Evolutionary conservation across 225 moss, liverwort and hornwort genomes (phyloP), one percentile per base, ranked within the genome.

Genomic region (Sphagnum contortum): DNA sequence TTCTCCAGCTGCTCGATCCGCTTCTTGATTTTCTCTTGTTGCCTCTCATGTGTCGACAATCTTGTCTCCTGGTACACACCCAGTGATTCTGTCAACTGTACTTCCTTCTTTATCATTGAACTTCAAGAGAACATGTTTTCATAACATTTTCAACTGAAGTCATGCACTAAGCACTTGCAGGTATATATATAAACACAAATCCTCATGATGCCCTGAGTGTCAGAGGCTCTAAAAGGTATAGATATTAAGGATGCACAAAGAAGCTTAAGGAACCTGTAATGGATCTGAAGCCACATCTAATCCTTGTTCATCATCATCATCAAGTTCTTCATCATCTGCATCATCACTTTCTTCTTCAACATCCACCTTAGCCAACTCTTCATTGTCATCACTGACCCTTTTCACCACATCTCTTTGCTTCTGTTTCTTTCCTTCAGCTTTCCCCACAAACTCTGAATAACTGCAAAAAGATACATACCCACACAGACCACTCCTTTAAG

Each of bases 31-130:
- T 83, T 91, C 68, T 83, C 83, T 67, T 80, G 78, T 9, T 79
- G 89, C 77, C 74, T 87, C 70, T 98, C 91, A 68, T 98, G 91
- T 29, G 86, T 74, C 48, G 98, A 93, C 45, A 93, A 75, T 60
- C 80, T 85, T 67, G 72, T 82, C 68, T 77, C 90, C 87, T 92
- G 74, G 47, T 12, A 71, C 29, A 29, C 29, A 29, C 29, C 29
- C 29, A 29, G 29, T 29, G 29, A 29, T 29, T 29, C 29, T 29
- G 29, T 29, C 29, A 29, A 29, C 29, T 29, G 29, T 29, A 29
- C 0, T 29, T 29, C 29, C 29, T 29, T 29, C 29, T 29, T 29
- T 29, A 29, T 29, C 29, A 29, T 0, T 29, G 29, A 29, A 29
- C 29, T 29, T 29, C 29, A 29, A 29, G 29, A 29, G 29, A 29